Base-by-base conservation (phyloP, 768 basidiomycete genomes). In the Phlebiopsis flavidoalba region DNA sequence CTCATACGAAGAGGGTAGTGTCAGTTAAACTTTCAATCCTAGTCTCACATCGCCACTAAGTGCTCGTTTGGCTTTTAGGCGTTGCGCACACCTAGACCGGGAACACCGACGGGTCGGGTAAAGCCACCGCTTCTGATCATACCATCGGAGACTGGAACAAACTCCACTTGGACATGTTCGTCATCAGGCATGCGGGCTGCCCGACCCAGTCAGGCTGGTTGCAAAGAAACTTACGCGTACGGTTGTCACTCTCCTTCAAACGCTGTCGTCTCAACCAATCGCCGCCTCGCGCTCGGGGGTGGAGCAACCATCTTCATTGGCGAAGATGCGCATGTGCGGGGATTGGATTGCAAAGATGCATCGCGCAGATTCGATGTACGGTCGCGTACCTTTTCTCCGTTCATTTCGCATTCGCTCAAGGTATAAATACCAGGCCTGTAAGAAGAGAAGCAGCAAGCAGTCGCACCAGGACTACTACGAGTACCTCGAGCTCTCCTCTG, bases 121-220 rank as follows among this genome's bases (percentile, higher is more conserved):
- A 10, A 35, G 14, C 15, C 11, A 31, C 21, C 52, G 19, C 15
- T 26, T n/a, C 8, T 33, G 15, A 14, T 5, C 11, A 36, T 8
- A 53, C 19, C n/a, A 53, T 17, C 52, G 8, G 31, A 26, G 33
- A 53, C 5, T 36, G 10, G 50, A 24, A 35, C 17, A 35, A 26
- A 24, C 54, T 55, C 54, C 54, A 55, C 54, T 55, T 55, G 4
- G 54, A 55, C 54, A 55, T 52, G 31, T 53, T 53, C 52, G 52
- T 33, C 52, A 53, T 53, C 52, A 53, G 33, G 8, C 15, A 10
- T 14, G 12, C 11, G 35, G 14, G 21, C 33, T 37, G 37, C 40
- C 40, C n/a, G 26, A 31, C 26, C 26, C 26, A 31, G 19, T 5
- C 40, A 21, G 5, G 36, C 40, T 45, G 17, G 35, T 7, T 35